phyloP scores from a whole-genome alignment of 2,329 filamentous ascomycete species.

The Didymella pomorum region DNA sequence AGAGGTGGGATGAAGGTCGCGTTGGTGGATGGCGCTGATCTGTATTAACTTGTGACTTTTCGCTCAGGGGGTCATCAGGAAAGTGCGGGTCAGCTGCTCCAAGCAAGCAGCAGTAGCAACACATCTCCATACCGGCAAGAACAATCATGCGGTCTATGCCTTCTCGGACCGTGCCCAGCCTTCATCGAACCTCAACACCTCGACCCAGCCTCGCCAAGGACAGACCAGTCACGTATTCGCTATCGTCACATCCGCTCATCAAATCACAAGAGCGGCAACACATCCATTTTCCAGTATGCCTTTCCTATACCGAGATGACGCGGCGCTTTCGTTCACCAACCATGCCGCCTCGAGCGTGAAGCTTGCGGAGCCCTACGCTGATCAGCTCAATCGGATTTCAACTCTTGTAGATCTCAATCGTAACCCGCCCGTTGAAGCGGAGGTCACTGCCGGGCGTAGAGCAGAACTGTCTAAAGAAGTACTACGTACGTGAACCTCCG shows the following conservation, averaged over 20 bases:
- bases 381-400: neutral
- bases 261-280: neutral
- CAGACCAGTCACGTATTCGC: neutral
- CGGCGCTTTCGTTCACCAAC: neutral
- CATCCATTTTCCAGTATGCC: slow-evolving; percentile 1
- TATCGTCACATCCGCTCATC: neutral
- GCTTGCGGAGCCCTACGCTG: neutral
- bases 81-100: neutral
- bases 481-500: neutral
- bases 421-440: neutral
- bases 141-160: neutral
- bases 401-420: neutral
- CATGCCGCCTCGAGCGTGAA: neutral
- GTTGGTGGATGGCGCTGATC: slow-evolving; percentile 85
- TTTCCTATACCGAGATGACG: neutral
- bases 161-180: neutral
- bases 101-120: neutral
- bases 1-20: slow-evolving; percentile 93
- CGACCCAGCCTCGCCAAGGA: neutral
- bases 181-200: neutral
- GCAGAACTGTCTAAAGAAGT: neutral
- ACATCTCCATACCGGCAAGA: neutral
- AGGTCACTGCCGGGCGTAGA: neutral
- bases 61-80: neutral
- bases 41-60: neutral